Evolutionary conservation across 169 alveolate species (phyloP).

Genomic region (Cryptosporidium andersoni): DNA sequence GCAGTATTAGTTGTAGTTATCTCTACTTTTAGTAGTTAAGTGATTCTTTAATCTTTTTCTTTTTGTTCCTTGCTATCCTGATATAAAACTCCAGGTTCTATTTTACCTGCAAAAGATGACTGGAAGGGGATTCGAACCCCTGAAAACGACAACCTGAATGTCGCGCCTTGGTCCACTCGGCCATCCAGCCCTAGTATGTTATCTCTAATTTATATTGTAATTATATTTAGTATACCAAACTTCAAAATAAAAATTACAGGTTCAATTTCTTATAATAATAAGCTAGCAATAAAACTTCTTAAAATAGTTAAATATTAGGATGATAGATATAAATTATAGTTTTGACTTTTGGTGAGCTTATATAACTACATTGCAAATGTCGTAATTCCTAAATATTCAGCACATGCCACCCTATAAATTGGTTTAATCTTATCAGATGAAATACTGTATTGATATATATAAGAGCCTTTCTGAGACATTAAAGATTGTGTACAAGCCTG

Average conservation of each 20-base stretch:
- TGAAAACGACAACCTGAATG: conserved; percentile 72
- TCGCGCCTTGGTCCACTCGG: conserved; percentile 74
- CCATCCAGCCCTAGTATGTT: conserved; percentile 52
- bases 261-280: no score
- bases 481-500: conserved; percentile 68
- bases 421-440: conserved; percentile 38
- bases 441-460: conserved; percentile 26
- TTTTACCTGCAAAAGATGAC: conserved; percentile 22
- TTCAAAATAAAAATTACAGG: no score
- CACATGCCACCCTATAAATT: conserved; percentile 36
- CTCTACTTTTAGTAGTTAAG: no score
- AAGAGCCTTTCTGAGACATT: conserved; percentile 48
- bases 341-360: not conserved
- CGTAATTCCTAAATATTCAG: conserved; percentile 64
- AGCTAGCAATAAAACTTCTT: no score
- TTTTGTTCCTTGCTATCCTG: not conserved
- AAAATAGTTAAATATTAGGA: no score
- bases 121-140: conserved; percentile 74
- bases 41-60: not conserved
- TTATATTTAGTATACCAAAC: not conserved
- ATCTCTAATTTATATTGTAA: not conserved
- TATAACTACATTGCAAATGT: conserved; percentile 2
- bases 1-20: no score
- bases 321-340: no score
- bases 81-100: not conserved